Percentiles rank a stretch among this genome's conserved stretches.
phyloP scores from a whole-genome alignment of 2,329 filamentous ascomycete species.

The Claviceps pusilla region DNA sequence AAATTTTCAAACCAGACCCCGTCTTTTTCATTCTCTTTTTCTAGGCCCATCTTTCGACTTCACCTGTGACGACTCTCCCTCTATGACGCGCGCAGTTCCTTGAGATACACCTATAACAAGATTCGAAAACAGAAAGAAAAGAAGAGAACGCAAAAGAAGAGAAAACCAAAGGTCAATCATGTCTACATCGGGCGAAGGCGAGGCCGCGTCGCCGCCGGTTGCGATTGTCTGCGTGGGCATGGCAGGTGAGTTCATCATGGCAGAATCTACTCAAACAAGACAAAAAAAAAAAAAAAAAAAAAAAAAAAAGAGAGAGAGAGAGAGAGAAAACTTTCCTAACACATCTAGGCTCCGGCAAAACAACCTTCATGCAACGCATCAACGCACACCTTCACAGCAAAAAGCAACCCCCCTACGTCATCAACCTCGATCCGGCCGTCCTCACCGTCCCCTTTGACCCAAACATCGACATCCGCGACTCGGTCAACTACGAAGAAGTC shows the following conservation, averaged over 20 bases:
- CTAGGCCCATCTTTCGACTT: too few relatives aligned
- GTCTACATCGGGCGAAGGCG: conserved; percentile 19
- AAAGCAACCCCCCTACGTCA: conserved; percentile 73
- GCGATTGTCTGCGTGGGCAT: conserved; percentile 90
- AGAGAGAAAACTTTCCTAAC: background rate
- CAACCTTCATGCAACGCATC: conserved; percentile 99
- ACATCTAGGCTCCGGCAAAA: conserved; percentile 74
- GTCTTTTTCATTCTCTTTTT: background rate
- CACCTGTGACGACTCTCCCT: background rate
- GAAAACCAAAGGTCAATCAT: conserved; percentile 10
- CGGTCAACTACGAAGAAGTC: conserved; percentile 97
- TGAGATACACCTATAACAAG: too few relatives aligned
- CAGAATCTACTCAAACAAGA: background rate
- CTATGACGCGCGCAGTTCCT: too few relatives aligned
- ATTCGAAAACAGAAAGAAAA: background rate
- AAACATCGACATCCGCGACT: conserved; percentile 98
- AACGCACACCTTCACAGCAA: conserved; percentile 80
- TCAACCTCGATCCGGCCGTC: conserved; percentile 94
- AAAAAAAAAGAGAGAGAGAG: background rate
- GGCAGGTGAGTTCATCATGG: conserved; percentile 46
- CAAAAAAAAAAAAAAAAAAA: background rate
- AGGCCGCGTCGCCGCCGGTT: conserved; percentile 13
- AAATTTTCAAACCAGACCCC: conserved; percentile 4
- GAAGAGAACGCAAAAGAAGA: too few relatives aligned
- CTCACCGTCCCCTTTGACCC: conserved; percentile 84